Percentiles rank a stretch among this genome's conserved stretches.
Evolutionary conservation across 2,329 filamentous ascomycete genomes (phyloP).

Genomic region (Didymella arachidicola): DNA sequence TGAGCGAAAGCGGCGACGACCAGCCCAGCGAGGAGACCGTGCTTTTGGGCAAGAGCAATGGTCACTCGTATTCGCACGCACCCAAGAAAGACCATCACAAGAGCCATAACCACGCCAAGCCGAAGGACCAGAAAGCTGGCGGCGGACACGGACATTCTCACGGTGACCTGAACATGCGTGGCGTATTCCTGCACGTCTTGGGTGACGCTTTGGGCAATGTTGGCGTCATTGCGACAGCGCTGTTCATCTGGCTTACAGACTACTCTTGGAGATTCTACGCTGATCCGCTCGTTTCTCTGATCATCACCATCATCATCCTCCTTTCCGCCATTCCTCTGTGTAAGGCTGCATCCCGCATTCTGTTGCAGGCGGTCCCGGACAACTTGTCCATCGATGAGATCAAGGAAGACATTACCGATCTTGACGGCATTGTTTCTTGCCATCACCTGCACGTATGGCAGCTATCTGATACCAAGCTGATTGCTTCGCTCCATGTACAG

Average conservation of each 20-base stretch:
- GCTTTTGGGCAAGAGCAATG: constrained; percentile 42
- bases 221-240: constrained; percentile 81
- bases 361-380: constrained; percentile 91
- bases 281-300: constrained; percentile 88
- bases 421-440: constrained; percentile 86
- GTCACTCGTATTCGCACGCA: constrained; percentile 23
- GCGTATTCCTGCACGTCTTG: constrained; percentile 73
- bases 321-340: constrained; percentile 80
- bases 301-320: constrained; percentile 84
- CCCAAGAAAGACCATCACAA: constrained; percentile 60
- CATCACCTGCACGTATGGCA: constrained; percentile 99
- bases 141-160: constrained; percentile 78
- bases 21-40: constrained; percentile 51
- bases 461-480: constrained; percentile 90
- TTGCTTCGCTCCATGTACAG: constrained; percentile 92
- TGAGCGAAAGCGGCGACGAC: constrained; percentile 66
- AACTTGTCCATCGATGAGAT: constrained; percentile 90
- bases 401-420: constrained; percentile 84
- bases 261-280: constrained; percentile 85
- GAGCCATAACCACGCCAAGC: constrained; percentile 82
- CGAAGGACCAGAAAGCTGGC: constrained; percentile 66
- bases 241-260: constrained; percentile 89
- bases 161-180: constrained; percentile 92
- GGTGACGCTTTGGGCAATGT: constrained; percentile 87
- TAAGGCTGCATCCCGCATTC: constrained; percentile 80